Conservation (phyloP, 768 basidiomycete species). For the Zangia roseola region DNA sequence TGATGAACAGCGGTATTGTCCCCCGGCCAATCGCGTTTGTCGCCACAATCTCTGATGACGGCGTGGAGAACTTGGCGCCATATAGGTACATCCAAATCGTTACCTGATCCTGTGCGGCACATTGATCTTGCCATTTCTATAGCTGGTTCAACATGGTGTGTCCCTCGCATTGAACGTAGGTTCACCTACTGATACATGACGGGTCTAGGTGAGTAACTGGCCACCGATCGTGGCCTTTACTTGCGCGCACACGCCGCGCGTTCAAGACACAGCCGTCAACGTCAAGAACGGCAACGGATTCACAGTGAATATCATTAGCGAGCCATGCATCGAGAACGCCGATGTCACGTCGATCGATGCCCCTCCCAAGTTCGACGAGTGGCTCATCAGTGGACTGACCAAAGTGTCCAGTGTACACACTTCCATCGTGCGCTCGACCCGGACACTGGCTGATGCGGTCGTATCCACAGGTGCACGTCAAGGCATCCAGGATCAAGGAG, state of each 20-base stretch:
- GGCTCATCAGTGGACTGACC: conserved; percentile 43
- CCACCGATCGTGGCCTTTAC: conserved; percentile 40
- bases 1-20: conserved; percentile 38
- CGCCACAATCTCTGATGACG: conserved; percentile 35
- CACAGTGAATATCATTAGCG: conserved; percentile 57
- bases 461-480: conserved; percentile 34
- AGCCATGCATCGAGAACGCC: conserved; percentile 42
- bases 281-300: conserved; percentile 48
- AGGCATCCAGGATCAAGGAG: conserved; percentile 41
- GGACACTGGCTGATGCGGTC: background rate
- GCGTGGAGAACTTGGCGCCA: conserved; percentile 41
- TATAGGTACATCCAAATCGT: conserved; percentile 32
- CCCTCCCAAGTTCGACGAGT: conserved; percentile 38
- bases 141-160: conserved; percentile 32
- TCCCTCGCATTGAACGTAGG: background rate
- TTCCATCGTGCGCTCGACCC: background rate
- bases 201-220: conserved; percentile 17
- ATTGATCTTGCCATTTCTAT: background rate
- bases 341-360: conserved; percentile 38
- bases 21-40: conserved; percentile 49
- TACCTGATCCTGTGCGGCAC: background rate
- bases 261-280: conserved; percentile 47
- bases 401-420: conserved; percentile 24
- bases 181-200: background rate
- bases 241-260: conserved; percentile 11